Percentiles rank a stretch among this genome's conserved stretches.
These are phyloP conservation scores for Polyrhizophydium stewartii DNA, from an alignment of 371 early-diverging fungal genomes.

Conservation along the genomic window DNA sequence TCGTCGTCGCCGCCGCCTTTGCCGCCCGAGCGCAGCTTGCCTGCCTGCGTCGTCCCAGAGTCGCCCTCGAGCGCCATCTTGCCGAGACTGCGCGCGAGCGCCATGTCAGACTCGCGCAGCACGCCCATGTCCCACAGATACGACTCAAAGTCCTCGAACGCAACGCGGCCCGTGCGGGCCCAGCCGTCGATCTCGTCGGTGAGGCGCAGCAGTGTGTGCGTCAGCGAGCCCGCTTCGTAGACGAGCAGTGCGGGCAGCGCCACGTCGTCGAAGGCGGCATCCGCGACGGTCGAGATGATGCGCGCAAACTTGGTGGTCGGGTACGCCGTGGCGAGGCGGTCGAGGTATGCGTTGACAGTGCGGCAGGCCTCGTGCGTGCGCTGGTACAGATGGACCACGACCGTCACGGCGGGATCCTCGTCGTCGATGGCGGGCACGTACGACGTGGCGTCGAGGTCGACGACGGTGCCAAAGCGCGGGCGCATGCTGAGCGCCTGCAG, in stretches of 20 bases:
- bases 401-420: conserved; percentile 23
- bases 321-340: conserved; percentile 34
- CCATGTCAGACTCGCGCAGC: conserved; percentile 11
- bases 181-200: conserved; percentile 37
- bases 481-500: conserved; percentile 6
- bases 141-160: conserved; percentile 33
- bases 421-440: conserved; percentile 37
- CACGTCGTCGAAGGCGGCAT: conserved; percentile 37
- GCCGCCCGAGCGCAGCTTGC: too few relatives aligned
- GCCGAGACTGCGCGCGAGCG: not conserved
- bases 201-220: conserved; percentile 25
- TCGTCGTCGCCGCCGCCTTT: too few relatives aligned
- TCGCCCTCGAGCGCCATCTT: not conserved
- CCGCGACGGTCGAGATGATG: conserved; percentile 47
- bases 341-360: conserved; percentile 38
- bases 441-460: conserved; percentile 25
- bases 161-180: conserved; percentile 27
- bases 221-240: conserved; percentile 35
- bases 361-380: conserved; percentile 30
- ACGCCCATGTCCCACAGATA: conserved; percentile 22
- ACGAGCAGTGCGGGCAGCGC: conserved; percentile 42
- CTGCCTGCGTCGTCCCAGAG: too few relatives aligned
- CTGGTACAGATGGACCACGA: conserved; percentile 44
- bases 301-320: conserved; percentile 39
- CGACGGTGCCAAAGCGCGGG: conserved; percentile 25